Evolutionary conservation across 495 filamentous ascomycete genomes (phyloP), one percentile per base, ranked within the genome.

Genomic region (Daldinia caldariorum): DNA sequence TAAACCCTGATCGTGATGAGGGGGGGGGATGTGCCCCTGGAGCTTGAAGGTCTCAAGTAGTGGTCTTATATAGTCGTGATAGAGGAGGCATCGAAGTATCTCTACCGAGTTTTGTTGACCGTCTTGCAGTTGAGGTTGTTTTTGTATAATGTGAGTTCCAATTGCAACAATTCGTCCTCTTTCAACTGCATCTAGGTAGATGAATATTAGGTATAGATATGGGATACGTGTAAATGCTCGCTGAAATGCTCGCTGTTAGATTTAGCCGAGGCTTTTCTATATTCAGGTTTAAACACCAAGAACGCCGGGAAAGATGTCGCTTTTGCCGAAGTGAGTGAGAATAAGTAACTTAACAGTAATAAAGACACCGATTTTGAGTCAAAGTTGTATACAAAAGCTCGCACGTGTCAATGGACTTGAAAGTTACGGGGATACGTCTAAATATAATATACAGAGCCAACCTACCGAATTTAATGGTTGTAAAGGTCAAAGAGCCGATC

Each of bases 401-500:
- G 9, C 34, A 35, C 34, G 34, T 35, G 34, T 6, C 6, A 35
- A 35, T 10, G 34, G 5, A 10, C 9, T 35, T n/a, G n/a, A 6
- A 5, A 35, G 34, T 35, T 35, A 35, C 34, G 9, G 9, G 34
- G 6, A 35, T 35, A 35, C 34, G 34, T 35, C 34, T 35, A 47
- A 47, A 47, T 47, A 47, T 47, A 47, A 47, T 47, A 47, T 18
- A 22, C 43, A 47, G 18, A 47, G 18, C 43, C 43, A 22, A 47
- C 43, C 3, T 47, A 56, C 31, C n/a, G 5, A 38, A 32, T 34
- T 47, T 39, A 61, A 53, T 32, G 49, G 49, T 63, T 43, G 18
- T 32, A 34, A 54, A 45, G 34, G 26, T 69, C 35, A 57, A 69
- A 63, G 66, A 35, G 34, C 53, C 66, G 66, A 69, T 69, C 66